These are phyloP conservation scores for Mycena capillaripes DNA, from an alignment of 768 basidiomycete species.

Conservation along the genomic window DNA sequence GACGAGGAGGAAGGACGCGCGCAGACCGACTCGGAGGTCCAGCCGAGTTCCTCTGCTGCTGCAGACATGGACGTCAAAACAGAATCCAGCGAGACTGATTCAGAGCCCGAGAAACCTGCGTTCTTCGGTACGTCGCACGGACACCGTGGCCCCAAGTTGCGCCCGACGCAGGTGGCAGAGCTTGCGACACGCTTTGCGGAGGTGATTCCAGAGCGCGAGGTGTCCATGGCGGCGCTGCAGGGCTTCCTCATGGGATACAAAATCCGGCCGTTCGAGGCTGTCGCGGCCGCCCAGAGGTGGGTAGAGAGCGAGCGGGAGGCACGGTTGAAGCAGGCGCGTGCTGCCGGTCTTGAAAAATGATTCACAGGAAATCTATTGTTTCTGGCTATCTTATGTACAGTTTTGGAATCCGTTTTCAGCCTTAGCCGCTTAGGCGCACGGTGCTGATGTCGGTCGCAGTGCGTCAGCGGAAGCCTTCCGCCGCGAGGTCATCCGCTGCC, in stretches of 20 bases:
- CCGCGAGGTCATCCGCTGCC: too few species aligned
- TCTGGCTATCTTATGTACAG: too few species aligned
- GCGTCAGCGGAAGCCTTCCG: too few species aligned
- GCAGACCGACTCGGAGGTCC: conserved; percentile 35
- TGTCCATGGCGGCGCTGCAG: conserved; percentile 61
- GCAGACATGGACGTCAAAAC: conserved; percentile 31
- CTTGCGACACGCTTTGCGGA: conserved; percentile 72
- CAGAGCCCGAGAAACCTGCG: conserved; percentile 20
- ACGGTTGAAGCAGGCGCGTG: neutral
- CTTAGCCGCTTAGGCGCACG: too few species aligned
- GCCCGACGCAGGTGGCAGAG: conserved; percentile 49
- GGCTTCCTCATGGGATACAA: conserved; percentile 42
- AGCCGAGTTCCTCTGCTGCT: too few species aligned
- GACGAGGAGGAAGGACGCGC: conserved; percentile 42
- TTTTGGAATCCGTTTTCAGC: too few species aligned
- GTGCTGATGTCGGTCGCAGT: too few species aligned
- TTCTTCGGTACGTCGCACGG: conserved; percentile 46
- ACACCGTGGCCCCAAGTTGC: conserved; percentile 54
- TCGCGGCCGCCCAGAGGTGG: conserved; percentile 58
- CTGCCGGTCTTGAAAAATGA: too few species aligned
- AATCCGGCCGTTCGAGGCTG: conserved; percentile 44
- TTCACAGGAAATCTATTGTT: too few species aligned
- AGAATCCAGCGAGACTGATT: conserved; percentile 27
- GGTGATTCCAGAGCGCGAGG: conserved; percentile 61
- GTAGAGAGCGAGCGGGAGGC: conserved; percentile 59